A percentile compares a stretch with the other conserved stretches of the same genome.
Conservation (phyloP, 495 filamentous ascomycete genomes). For the Penicillium macrosclerotiorum region DNA sequence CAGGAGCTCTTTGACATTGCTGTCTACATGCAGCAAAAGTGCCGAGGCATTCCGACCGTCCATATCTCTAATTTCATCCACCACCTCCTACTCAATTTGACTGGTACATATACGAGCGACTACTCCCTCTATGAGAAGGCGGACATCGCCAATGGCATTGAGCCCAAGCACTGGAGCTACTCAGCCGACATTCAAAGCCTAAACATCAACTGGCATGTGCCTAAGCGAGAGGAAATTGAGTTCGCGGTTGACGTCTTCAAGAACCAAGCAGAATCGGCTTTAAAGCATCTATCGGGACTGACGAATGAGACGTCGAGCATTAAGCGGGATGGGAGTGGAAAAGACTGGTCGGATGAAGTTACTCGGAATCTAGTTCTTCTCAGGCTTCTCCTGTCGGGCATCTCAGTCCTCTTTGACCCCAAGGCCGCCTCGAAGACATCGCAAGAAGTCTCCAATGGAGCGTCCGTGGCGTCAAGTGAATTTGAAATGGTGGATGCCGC, state of each 20-base stretch:
- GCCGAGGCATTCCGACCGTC: slow-evolving; percentile 86
- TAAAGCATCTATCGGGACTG: slow-evolving; percentile 67
- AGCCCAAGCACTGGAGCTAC: slow-evolving; percentile 77
- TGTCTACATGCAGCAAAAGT: slow-evolving; percentile 91
- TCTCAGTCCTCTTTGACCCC: slow-evolving; percentile 84
- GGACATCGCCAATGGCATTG: slow-evolving; percentile 52
- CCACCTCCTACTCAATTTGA: slow-evolving; percentile 96
- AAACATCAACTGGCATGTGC: slow-evolving; percentile 87
- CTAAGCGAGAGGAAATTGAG: slow-evolving; percentile 70
- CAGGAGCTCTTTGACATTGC: slow-evolving; percentile 88
- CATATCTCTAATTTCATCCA: slow-evolving; percentile 98
- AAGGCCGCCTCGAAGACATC: slow-evolving; percentile 56
- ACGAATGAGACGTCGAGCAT: slow-evolving; percentile 79
- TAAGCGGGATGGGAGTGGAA: slow-evolving; percentile 90
- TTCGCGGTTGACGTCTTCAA: slow-evolving; percentile 89
- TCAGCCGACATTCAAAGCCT: slow-evolving; percentile 66
- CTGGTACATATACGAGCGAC: slow-evolving; percentile 88
- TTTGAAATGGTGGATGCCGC: slow-evolving; percentile 41
- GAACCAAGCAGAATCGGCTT: slow-evolving; percentile 66
- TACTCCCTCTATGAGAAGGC: slow-evolving; percentile 78
- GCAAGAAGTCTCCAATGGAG: slow-evolving; percentile 18
- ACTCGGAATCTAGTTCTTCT: slow-evolving; percentile 84
- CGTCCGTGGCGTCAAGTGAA: slow-evolving; percentile 29
- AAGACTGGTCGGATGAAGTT: slow-evolving; percentile 98
- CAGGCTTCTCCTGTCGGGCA: slow-evolving; percentile 79